Conservation (phyloP, 257 asterid genomes). For the Solanum raphanifolium region DNA sequence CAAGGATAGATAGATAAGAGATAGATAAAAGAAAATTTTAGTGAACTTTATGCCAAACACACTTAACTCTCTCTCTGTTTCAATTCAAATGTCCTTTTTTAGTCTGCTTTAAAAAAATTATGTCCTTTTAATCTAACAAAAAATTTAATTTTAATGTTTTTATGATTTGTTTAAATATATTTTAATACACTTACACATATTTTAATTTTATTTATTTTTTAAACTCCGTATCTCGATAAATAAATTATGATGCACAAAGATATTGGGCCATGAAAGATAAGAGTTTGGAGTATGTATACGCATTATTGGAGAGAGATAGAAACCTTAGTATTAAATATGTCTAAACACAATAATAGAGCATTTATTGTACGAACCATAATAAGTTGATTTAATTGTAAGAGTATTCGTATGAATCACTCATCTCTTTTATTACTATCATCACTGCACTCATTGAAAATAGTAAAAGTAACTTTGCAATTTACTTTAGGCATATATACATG, state of each 20-base stretch:
- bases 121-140: not conserved
- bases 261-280: not conserved
- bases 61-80: not conserved
- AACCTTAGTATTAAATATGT: not conserved
- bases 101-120: too few species aligned
- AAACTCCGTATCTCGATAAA: not conserved
- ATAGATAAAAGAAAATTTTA: too few species aligned
- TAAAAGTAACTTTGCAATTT: not conserved
- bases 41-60: not conserved
- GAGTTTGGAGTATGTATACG: not conserved
- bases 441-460: not conserved
- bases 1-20: too few species aligned
- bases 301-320: conserved; percentile 3
- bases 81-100: not conserved
- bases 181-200: too few species aligned
- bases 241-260: not conserved
- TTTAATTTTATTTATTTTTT: too few species aligned
- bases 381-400: not conserved
- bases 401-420: not conserved
- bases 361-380: not conserved
- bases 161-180: too few species aligned
- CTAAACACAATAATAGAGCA: not conserved
- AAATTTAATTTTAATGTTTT: too few species aligned
- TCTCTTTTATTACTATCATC: not conserved
- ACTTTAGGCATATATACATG: too few species aligned